Evolutionary conservation across 768 basidiomycete genomes (phyloP), one percentile per base, ranked within the genome.

Genomic region (Xerocomus brunneocitrinus): DNA sequence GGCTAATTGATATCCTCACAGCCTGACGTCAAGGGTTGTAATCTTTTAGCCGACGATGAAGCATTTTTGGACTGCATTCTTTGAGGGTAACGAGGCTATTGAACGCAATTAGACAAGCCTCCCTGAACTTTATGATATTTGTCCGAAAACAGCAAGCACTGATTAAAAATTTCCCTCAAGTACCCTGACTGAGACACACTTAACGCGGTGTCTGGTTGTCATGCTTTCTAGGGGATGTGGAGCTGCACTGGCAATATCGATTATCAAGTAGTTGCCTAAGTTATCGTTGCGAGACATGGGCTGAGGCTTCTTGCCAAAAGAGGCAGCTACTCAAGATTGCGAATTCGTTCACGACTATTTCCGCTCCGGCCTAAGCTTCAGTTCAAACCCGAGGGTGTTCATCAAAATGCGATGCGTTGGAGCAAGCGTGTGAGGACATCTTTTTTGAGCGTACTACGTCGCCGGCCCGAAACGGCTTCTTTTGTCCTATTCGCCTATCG

Each of bases 11-110:
- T 41, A 43, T 38, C n/a, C 8, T 30, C 27, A 25, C 28, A 36
- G 24, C 27, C 49, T 69, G 67, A 68, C 67, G 64, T 70, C 66
- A 70, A 68, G 66, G 67, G 66, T 51, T 16, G 27, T 28, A 47
- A 46, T 45, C 34, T 28, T 43, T 54, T 50, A 52, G 32, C 41
- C 40, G 49, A 24, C 16, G 13, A 28, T 16, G 54, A 53, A 46
- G 45, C 42, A 22, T 34, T n/a, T 35, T 48, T 28, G n/a, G 41
- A 44, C 10, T 19, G 24, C 9, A 19, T 22, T 10, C 50, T 53
- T 47, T 5, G 36, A 46, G n/a, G 24, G 54, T 56, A 53, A 55
- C 57, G 50, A 50, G 46, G 55, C 12, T 22, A 53, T 12, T 19
- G 39, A 54, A 45, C 9, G 5, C 48, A 50, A 30, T 19, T 47